These are phyloP conservation scores for Acanthamoeba triangularis DNA, from an alignment of 208 protist species.

Conservation along the genomic window DNA sequence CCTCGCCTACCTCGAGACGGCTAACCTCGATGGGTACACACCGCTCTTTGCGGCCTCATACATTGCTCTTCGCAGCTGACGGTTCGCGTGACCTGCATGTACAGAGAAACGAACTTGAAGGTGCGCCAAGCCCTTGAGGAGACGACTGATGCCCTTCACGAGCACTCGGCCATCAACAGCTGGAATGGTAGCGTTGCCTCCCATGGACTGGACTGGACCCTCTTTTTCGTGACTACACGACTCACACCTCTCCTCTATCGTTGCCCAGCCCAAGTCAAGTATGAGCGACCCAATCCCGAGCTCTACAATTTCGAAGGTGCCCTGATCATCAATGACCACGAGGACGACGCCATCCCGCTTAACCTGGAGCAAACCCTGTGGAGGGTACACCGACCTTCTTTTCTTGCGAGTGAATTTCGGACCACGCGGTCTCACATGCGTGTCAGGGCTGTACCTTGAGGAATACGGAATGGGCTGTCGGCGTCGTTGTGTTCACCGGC, in stretches of 20 bases:
- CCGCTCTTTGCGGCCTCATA: not conserved
- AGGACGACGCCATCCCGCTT: conserved; percentile 60
- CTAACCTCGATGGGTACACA: conserved; percentile 90
- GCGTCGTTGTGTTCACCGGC: conserved; percentile 89
- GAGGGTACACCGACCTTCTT: not conserved
- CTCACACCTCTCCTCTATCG: not conserved
- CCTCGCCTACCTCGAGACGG: conserved; percentile 90
- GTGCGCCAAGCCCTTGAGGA: conserved; percentile 72
- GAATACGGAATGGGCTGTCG: conserved; percentile 86
- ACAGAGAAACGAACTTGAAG: conserved; percentile 75
- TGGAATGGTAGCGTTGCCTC: not conserved
- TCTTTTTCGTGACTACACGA: not conserved
- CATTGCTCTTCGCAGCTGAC: not conserved
- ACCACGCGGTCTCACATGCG: not conserved
- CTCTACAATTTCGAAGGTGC: conserved; percentile 79
- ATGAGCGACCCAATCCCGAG: conserved; percentile 77
- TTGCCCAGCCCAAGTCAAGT: conserved; percentile 61
- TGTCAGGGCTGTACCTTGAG: conserved; percentile 79
- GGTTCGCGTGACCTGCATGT: not conserved
- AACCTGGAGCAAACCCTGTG: conserved; percentile 68
- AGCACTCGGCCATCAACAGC: conserved; percentile 41
- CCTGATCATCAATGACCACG: conserved; percentile 10
- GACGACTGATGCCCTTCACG: conserved; percentile 47
- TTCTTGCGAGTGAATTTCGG: not conserved
- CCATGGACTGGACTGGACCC: too few species aligned